These are phyloP conservation scores for Diatrype stigma DNA, from an alignment of 2,329 filamentous ascomycete genomes.

Conservation along the genomic window DNA sequence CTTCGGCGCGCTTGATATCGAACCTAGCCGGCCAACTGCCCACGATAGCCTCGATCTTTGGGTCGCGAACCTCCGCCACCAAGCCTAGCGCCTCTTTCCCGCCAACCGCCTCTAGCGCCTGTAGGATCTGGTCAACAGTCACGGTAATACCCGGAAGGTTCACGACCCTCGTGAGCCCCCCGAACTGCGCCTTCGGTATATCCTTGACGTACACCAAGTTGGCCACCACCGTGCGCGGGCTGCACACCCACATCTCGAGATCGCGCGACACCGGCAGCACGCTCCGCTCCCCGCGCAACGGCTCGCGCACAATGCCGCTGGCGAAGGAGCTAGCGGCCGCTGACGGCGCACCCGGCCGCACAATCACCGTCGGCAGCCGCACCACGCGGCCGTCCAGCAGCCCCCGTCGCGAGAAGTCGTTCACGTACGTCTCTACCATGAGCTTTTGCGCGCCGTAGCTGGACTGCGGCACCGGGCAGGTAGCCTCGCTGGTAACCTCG, in stretches of 20 bases:
- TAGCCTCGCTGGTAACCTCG: constrained; percentile 39
- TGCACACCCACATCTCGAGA: constrained; percentile 44
- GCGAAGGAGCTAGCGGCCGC: constrained; percentile 58
- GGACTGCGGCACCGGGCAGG: constrained; percentile 48
- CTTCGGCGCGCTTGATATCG: constrained; percentile 45
- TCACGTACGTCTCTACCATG: constrained; percentile 55
- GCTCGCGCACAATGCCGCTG: constrained; percentile 59
- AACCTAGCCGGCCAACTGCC: constrained; percentile 51
- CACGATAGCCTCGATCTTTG: constrained; percentile 44
- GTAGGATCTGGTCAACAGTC: constrained; percentile 49
- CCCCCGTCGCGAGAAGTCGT: constrained; percentile 47
- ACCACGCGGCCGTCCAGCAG: constrained; percentile 54
- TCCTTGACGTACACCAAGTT: constrained; percentile 41
- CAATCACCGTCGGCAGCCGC: constrained; percentile 57
- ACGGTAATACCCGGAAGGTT: constrained; percentile 51
- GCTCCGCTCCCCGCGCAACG: constrained; percentile 44
- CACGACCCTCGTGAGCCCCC: constrained; percentile 40
- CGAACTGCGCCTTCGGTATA: constrained; percentile 34
- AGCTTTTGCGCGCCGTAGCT: constrained; percentile 61
- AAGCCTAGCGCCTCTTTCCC: constrained; percentile 39
- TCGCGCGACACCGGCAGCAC: constrained; percentile 38
- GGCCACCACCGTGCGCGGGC: constrained; percentile 39
- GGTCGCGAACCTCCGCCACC: constrained; percentile 45
- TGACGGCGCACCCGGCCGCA: constrained; percentile 56
- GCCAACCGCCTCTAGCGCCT: constrained; percentile 44